phyloP scores from a whole-genome alignment of 179 eudicot species.

The Silene vulgaris region DNA sequence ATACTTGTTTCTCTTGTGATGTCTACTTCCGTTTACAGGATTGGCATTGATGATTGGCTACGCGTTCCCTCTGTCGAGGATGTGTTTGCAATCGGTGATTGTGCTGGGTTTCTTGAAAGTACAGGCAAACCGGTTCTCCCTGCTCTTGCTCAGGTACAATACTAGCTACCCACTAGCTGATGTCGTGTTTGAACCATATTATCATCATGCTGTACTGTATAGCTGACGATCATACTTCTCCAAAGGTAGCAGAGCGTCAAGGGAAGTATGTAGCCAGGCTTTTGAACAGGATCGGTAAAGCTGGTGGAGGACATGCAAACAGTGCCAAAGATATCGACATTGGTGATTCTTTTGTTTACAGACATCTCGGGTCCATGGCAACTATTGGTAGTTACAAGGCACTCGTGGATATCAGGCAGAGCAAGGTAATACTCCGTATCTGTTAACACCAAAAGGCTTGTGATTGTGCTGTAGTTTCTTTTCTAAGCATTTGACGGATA shows the following conservation, averaged over 20 bases:
- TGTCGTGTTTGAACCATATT: neutral
- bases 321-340: conserved; percentile 46
- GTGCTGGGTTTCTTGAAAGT: conserved; percentile 88
- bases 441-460: conserved; percentile 8
- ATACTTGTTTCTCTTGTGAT: neutral
- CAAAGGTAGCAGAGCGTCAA: conserved; percentile 94
- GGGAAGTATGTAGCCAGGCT: conserved; percentile 73
- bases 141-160: conserved; percentile 83
- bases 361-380: conserved; percentile 94
- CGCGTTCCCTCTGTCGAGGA: conserved; percentile 76
- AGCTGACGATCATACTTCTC: neutral
- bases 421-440: conserved; percentile 54
- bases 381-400: conserved; percentile 94
- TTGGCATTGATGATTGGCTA: conserved; percentile 92
- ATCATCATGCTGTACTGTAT: neutral
- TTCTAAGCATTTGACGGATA: neutral
- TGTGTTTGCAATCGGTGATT: conserved; percentile 85
- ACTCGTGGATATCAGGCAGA: conserved; percentile 90
- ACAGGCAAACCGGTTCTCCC: conserved; percentile 89
- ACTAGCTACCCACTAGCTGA: neutral
- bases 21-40: conserved; percentile 35
- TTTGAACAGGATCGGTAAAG: conserved; percentile 67
- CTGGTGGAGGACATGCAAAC: conserved; percentile 77
- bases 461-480: neutral
- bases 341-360: conserved; percentile 74